Evolutionary conservation across 805 yeast genomes (phyloP), one percentile per base, ranked within the genome.

Genomic region (Candida patagonica): DNA sequence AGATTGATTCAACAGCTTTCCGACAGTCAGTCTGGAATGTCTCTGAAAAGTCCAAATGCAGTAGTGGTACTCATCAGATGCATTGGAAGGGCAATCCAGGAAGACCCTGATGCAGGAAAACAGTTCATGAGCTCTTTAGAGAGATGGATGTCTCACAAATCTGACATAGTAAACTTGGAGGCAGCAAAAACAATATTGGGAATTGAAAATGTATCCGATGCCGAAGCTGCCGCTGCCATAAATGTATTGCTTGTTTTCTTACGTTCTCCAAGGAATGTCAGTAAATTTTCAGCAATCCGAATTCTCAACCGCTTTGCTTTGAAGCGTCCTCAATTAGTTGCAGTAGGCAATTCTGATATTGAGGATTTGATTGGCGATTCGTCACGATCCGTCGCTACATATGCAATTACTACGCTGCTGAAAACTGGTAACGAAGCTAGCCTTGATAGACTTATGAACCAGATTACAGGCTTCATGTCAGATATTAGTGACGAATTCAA

Each of bases 401-500:
- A 86, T 62, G 96, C 98, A 21, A 92, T 92, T 59, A 92, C 97
- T 25, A 89, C 97, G 2, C 70, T 92, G 56, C 74, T 92, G 61
- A 92, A 89, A 66, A 89, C 97, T 1, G 95, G 96, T 58, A 87
- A 88, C 48, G 80, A 85, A 46, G 86, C 84, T 45, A 74, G 76
- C 50, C 95, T 92, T 42, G 95, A 89, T 59, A 74, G 95, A 54
- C 73, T 92, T 52, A 85, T 92, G 62, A 71, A 79, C 47, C 88
- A 87, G 41, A 86, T 92, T 65, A 71, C 92, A 24, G 79, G 80
- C 26, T 81, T 88, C 59, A 84, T 89, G 81, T 84, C 76, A 57
- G 96, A 89, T 50, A 89, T 92, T 48, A 76, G 95, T 24, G 98
- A 92, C 61, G 98, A 92, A 59, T 92, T 92, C 70, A 86, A 86